Percentiles rank a stretch among this genome's conserved stretches.
Evolutionary conservation across 306 rosid species (phyloP).

Genomic region (Vigna hirtella): DNA sequence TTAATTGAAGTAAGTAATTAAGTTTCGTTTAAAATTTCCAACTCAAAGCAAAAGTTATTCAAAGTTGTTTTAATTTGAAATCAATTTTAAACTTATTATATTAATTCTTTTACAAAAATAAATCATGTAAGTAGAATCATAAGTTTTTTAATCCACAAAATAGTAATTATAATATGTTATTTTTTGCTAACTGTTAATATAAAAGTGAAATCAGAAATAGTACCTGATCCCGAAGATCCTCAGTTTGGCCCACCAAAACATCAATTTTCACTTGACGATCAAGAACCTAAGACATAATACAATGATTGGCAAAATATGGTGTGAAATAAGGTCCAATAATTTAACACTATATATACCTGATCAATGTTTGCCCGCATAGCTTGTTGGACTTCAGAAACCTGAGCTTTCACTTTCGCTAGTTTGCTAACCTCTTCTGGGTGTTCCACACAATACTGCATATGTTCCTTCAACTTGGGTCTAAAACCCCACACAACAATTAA

Average conservation of each 20-base stretch:
- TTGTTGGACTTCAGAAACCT: conserved; percentile 83
- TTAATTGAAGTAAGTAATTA: background rate
- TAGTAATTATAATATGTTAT: no score
- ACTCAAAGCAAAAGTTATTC: background rate
- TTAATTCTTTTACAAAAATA: no score
- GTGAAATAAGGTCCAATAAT: background rate
- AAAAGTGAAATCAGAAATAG: no score
- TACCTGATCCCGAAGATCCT: conserved; percentile 81
- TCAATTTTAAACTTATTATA: no score
- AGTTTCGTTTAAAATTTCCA: no score
- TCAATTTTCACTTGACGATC: conserved; percentile 91
- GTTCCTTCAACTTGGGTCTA: conserved; percentile 86
- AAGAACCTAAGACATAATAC: conserved; percentile 60
- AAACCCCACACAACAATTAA: conserved; percentile 23
- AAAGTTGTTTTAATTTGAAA: background rate
- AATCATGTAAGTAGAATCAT: no score
- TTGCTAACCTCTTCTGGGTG: conserved; percentile 85
- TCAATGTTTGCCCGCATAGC: conserved; percentile 92
- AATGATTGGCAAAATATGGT: conserved; percentile 19
- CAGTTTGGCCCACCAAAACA: conserved; percentile 78
- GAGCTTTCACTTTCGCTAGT: conserved; percentile 84
- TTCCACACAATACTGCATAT: conserved; percentile 84
- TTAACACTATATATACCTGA: conserved; percentile 51
- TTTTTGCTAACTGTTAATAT: no score
- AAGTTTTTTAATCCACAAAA: no score